Percentiles rank a stretch among this genome's conserved stretches.
These are phyloP conservation scores for Brasenia schreberi DNA, from an alignment of 164 flowering plant genomes.

Conservation along the genomic window DNA sequence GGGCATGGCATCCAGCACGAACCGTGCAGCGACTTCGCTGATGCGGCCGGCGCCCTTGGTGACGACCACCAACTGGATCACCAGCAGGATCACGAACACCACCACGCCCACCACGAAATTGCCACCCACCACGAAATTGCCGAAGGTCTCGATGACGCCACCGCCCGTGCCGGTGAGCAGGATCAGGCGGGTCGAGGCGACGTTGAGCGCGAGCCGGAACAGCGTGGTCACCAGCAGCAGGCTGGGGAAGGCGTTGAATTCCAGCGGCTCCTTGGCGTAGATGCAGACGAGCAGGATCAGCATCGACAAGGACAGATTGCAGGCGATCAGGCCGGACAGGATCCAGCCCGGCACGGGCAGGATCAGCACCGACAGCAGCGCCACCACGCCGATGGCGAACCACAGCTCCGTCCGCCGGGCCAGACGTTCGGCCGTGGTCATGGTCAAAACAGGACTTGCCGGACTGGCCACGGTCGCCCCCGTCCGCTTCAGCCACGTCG, in stretches of 20 bases:
- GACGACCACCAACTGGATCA: background rate
- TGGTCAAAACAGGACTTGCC: background rate
- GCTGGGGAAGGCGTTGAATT: background rate
- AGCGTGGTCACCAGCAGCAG: background rate
- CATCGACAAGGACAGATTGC: background rate
- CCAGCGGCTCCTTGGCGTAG: background rate
- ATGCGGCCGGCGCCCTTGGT: background rate
- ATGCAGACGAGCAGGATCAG: background rate
- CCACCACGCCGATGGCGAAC: background rate
- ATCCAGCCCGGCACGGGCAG: background rate
- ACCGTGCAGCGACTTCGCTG: background rate
- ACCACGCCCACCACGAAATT: background rate
- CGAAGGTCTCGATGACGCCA: background rate
- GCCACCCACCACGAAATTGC: background rate
- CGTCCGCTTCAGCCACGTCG: no score
- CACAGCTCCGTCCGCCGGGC: background rate
- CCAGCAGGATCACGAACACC: constrained; percentile 1
- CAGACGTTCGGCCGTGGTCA: background rate
- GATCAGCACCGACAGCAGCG: background rate
- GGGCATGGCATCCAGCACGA: background rate
- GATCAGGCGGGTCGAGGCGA: background rate
- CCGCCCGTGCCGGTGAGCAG: background rate
- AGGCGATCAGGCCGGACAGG: background rate
- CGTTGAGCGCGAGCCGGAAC: background rate
- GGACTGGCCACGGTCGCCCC: background rate